Conservation (phyloP, 192 early-diverging fungal species). For the Backusella morwellensis region DNA sequence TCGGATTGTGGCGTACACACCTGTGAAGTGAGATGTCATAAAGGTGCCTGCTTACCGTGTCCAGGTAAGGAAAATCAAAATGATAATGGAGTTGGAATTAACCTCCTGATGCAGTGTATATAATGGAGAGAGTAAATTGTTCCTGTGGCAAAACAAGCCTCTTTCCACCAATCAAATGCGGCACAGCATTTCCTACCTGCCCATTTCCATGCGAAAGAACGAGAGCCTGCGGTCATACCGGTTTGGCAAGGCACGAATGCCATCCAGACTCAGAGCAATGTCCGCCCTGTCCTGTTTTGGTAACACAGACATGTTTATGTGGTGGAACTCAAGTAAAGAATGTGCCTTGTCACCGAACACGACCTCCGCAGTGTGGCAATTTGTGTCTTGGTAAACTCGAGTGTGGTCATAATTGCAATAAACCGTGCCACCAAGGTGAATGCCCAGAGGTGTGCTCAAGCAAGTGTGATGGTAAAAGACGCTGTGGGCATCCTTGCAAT, state of each 20-base stretch:
- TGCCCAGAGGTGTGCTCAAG: constrained; percentile 70
- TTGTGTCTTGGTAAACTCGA: constrained; percentile 54
- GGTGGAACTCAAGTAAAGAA: constrained; percentile 74
- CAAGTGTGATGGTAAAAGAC: constrained; percentile 69
- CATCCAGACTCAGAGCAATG: constrained; percentile 83
- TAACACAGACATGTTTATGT: constrained; percentile 72
- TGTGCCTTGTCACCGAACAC: constrained; percentile 77
- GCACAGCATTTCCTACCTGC: constrained; percentile 75
- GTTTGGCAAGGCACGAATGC: constrained; percentile 73
- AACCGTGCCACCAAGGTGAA: constrained; percentile 79
- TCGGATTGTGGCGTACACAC: constrained; percentile 80
- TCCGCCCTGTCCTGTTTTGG: constrained; percentile 88
- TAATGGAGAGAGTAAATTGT: constrained; percentile 82
- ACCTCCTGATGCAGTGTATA: constrained; percentile 41
- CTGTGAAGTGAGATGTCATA: constrained; percentile 79
- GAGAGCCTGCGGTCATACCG: constrained; percentile 77
- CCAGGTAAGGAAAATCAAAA: constrained; percentile 26
- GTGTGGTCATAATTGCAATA: constrained; percentile 75
- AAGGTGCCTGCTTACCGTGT: constrained; percentile 73
- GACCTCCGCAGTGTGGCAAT: constrained; percentile 64
- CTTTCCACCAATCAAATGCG: constrained; percentile 86
- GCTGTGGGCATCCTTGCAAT: constrained; percentile 83
- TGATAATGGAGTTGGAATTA: no score
- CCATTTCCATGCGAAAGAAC: constrained; percentile 65
- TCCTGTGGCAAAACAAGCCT: constrained; percentile 80